These are phyloP conservation scores for Penicillium arizonense DNA, from an alignment of 495 filamentous ascomycete species.

Conservation along the genomic window DNA sequence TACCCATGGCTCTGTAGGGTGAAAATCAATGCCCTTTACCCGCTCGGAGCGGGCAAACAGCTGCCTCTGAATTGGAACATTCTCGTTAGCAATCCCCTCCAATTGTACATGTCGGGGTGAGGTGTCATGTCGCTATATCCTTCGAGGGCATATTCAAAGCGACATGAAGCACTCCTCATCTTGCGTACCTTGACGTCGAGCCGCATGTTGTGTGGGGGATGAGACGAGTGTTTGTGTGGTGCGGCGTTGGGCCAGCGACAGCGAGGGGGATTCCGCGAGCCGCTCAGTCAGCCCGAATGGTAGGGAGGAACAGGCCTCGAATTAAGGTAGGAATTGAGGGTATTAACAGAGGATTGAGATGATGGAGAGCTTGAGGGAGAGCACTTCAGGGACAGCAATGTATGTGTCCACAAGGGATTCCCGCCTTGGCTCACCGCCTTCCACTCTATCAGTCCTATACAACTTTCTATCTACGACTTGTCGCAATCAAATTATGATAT, in stretches of 20 bases:
- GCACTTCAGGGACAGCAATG: constrained; percentile 30
- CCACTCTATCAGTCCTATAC: constrained; percentile 10
- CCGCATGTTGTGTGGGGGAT: constrained; percentile 65
- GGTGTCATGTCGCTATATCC: constrained; percentile 15
- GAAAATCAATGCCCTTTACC: constrained; percentile 97
- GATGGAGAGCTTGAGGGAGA: constrained; percentile 21
- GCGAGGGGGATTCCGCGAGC: constrained; percentile 38
- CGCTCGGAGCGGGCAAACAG: constrained; percentile 83
- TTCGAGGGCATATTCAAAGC: neutral
- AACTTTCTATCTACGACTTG: neutral
- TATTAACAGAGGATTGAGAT: constrained; percentile 17
- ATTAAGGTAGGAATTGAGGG: constrained; percentile 12
- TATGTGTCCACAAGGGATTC: constrained; percentile 52
- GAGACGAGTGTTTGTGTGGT: constrained; percentile 34
- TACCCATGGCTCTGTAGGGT: constrained; percentile 91
- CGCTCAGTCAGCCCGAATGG: constrained; percentile 36
- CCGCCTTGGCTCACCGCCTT: constrained; percentile 45
- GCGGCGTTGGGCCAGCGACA: constrained; percentile 39
- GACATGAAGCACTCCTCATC: constrained; percentile 7
- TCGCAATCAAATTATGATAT: no score
- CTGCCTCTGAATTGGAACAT: constrained; percentile 57
- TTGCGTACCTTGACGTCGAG: constrained; percentile 84
- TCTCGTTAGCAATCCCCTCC: constrained; percentile 14
- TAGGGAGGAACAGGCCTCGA: constrained; percentile 15
- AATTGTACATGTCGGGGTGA: constrained; percentile 15